Base-by-base conservation (phyloP, 371 early-diverging fungal species). In the Smittium mucronatum region DNA sequence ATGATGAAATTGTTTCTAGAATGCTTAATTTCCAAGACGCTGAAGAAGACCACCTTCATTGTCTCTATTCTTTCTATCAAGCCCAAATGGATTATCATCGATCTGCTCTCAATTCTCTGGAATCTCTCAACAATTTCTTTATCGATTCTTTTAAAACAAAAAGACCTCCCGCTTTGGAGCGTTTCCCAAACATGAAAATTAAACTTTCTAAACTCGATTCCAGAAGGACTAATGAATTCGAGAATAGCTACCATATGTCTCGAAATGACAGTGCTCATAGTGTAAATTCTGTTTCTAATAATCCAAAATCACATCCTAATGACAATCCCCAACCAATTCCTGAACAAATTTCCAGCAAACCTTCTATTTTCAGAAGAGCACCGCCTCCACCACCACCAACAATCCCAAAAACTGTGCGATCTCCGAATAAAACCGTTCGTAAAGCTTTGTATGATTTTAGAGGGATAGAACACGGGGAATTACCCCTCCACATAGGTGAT, bases 11-110 rank as follows among this genome's bases (percentile, higher is more conserved):
- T 35, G 75, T 84, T 29, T 80, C 79, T 8, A 81, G 85, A 68
- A 89, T 92, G 91, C 74, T 81, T 67, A 70, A 75, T 31, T 78
- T 91, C 67, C 82, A 85, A 72, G 87, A 89, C 31, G 81, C 84
- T 61, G 90, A 91, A 81, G 79, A 81, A 30, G 77, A 76, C 5
- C 71, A 79, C 36, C 65, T 84, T 61, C 68, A 58, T 30, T 76
- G 73, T 29, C 75, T 84, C 15, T 77, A 73, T 65, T 70, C 67
- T 29, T 84, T 82, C 58, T 83, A 82, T 63, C 79, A 81, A 61
- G 82, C 84, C 1, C 81, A 84, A 71, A 59, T 83, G 58, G 75
- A 77, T 1, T 83, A 73, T 71, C 81, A 83, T 67, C 75, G 74
- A 59, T 76, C 67, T 47, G 73, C 79, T 58, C 74, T 74, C 11